Conservation (phyloP, 352 stramenopile species). For the Stramenopiles sp. region DNA sequence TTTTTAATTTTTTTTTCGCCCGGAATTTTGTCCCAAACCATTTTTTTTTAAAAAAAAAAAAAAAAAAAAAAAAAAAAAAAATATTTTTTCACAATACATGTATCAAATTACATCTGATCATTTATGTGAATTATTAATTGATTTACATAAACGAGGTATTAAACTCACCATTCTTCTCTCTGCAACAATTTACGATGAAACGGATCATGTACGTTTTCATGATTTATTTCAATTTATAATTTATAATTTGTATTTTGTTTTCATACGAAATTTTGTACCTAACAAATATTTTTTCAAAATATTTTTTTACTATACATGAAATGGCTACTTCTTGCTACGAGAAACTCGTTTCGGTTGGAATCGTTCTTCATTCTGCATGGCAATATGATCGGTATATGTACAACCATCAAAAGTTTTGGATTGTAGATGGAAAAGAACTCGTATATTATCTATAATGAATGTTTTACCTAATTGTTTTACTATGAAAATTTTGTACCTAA, state of each 20-base stretch:
- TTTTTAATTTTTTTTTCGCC: too few relatives aligned
- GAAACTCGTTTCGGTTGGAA: not conserved
- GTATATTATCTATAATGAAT: too few relatives aligned
- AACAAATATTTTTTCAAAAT: conserved; percentile 10
- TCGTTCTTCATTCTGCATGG: not conserved
- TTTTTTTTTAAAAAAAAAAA: not conserved
- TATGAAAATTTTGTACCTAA: too few relatives aligned
- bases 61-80: conserved; percentile 4
- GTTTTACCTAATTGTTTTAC: too few relatives aligned
- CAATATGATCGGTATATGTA: conserved; percentile 12
- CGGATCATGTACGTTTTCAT: not conserved
- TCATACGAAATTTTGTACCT: not conserved
- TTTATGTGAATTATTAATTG: not conserved
- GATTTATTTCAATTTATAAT: conserved; percentile 6
- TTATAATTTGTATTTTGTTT: not conserved
- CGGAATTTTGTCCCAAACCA: conserved; percentile 3
- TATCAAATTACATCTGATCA: conserved; percentile 9
- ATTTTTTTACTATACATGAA: conserved; percentile 9
- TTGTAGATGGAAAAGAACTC: conserved; percentile 11
- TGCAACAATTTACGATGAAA: too few relatives aligned
- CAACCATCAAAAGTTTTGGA: conserved; percentile 12
- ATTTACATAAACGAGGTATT: conserved; percentile 4
- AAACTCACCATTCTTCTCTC: too few relatives aligned
- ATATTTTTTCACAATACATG: conserved; percentile 10
- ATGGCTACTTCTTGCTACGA: conserved; percentile 9